These are phyloP conservation scores for Clitoria ternatea DNA, from an alignment of 306 rosid genomes.

Conservation along the genomic window DNA sequence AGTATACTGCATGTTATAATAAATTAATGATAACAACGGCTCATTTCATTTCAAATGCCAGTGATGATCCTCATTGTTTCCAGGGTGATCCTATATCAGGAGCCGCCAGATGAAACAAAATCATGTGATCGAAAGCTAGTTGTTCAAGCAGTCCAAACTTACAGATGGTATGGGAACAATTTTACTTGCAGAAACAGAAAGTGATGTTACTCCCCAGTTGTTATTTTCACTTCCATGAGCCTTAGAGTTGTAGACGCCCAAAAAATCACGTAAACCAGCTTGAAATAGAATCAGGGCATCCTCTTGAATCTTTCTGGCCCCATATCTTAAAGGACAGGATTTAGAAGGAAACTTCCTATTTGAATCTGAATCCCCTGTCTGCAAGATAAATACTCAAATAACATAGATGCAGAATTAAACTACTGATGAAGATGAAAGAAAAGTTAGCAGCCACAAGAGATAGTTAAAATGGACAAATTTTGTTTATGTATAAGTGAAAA, in stretches of 20 bases:
- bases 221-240: slow-evolving; percentile 43
- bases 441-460: not conserved
- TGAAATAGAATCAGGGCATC: slow-evolving; percentile 84
- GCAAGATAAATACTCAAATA: slow-evolving; percentile 36
- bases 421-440: slow-evolving; percentile 5
- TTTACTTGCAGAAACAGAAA: slow-evolving; percentile 87
- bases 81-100: slow-evolving; percentile 3
- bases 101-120: slow-evolving; percentile 23
- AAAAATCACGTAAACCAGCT: slow-evolving; percentile 75
- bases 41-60: slow-evolving; percentile 16
- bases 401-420: slow-evolving; percentile 1
- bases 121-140: slow-evolving; percentile 17
- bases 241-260: slow-evolving; percentile 43
- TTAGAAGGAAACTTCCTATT: slow-evolving; percentile 83
- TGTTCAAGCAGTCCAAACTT: slow-evolving; percentile 38
- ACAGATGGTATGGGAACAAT: slow-evolving; percentile 81
- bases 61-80: not conserved
- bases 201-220: slow-evolving; percentile 76
- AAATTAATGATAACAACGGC: slow-evolving; percentile 11
- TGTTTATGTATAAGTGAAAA: slow-evolving; percentile 2
- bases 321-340: slow-evolving; percentile 88
- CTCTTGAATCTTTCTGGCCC: slow-evolving; percentile 84
- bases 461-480: slow-evolving; percentile 3
- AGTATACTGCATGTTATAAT: slow-evolving; percentile 1
- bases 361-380: slow-evolving; percentile 66